phyloP scores from a whole-genome alignment of 352 stramenopile species.

The Globisporangium spinosum region DNA sequence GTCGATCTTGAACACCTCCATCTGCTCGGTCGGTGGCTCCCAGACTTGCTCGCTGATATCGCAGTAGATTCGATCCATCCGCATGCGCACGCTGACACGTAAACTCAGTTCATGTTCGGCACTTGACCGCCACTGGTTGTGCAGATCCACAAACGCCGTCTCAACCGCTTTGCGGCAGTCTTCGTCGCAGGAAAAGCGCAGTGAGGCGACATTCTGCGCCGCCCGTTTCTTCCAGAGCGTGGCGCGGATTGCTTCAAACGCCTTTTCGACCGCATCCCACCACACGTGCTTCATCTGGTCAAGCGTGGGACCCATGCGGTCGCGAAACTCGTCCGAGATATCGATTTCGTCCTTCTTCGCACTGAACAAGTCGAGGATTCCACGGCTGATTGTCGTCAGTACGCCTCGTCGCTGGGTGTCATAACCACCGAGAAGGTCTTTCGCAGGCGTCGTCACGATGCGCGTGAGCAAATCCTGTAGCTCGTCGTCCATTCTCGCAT shows the following conservation, averaged over 20 bases:
- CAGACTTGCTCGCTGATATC: constrained; percentile 13
- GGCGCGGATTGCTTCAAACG: constrained; percentile 19
- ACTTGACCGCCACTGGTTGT: neutral
- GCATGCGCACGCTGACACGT: neutral
- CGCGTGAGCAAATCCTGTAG: constrained; percentile 4
- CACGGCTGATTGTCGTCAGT: neutral
- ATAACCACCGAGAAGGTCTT: neutral
- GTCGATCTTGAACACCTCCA: constrained; percentile 19
- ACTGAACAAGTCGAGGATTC: neutral
- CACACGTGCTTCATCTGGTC: constrained; percentile 24
- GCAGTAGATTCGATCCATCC: neutral
- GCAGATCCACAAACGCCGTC: neutral
- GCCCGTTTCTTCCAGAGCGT: neutral
- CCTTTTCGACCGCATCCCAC: constrained; percentile 27
- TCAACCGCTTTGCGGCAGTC: constrained; percentile 1
- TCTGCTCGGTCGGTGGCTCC: constrained; percentile 13
- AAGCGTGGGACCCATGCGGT: constrained; percentile 17
- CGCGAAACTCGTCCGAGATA: constrained; percentile 13
- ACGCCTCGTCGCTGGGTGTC: neutral
- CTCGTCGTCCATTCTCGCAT: constrained; percentile 2
- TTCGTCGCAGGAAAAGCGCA: constrained; percentile 7
- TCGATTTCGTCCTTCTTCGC: neutral
- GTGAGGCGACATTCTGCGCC: neutral
- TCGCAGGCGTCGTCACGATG: constrained; percentile 1
- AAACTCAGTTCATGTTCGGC: neutral